Percentiles rank a stretch among this genome's conserved stretches.
Evolutionary conservation across 2,329 filamentous ascomycete species (phyloP).

Genomic region (Aspergillus latus): DNA sequence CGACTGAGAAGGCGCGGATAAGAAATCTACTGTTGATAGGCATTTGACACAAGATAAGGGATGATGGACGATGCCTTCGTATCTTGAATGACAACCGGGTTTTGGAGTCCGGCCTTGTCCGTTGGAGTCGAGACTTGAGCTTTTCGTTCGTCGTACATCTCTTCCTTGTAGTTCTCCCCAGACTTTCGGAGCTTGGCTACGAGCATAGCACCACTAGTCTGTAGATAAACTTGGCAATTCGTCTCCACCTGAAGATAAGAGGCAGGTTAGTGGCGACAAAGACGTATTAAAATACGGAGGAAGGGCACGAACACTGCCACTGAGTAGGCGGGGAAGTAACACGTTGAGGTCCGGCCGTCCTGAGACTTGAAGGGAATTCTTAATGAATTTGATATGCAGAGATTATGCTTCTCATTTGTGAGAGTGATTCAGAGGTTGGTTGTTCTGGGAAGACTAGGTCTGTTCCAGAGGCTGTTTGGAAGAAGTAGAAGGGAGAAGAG

Average conservation of each 20-base stretch:
- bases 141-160: background rate
- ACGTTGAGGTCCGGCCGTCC: no score
- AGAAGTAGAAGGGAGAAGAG: background rate
- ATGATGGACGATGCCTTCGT: background rate
- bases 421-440: background rate
- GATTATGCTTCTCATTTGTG: background rate
- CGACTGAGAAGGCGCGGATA: constrained; percentile 1
- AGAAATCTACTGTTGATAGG: constrained; percentile 7
- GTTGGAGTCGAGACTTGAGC: background rate
- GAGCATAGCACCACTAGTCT: background rate
- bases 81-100: background rate
- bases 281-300: background rate
- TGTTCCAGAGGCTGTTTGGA: no score
- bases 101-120: background rate
- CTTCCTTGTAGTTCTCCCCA: background rate
- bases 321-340: background rate
- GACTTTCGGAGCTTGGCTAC: background rate
- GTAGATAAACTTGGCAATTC: background rate
- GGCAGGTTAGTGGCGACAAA: background rate
- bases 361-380: background rate
- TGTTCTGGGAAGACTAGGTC: background rate
- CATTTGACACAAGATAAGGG: background rate
- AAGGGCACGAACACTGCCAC: background rate
- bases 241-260: background rate
- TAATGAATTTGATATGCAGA: background rate